A percentile compares a stretch with the other conserved stretches of the same genome.
These are phyloP conservation scores for Gossypium thurberi DNA, from an alignment of 345 rosid genomes.

Conservation along the genomic window DNA sequence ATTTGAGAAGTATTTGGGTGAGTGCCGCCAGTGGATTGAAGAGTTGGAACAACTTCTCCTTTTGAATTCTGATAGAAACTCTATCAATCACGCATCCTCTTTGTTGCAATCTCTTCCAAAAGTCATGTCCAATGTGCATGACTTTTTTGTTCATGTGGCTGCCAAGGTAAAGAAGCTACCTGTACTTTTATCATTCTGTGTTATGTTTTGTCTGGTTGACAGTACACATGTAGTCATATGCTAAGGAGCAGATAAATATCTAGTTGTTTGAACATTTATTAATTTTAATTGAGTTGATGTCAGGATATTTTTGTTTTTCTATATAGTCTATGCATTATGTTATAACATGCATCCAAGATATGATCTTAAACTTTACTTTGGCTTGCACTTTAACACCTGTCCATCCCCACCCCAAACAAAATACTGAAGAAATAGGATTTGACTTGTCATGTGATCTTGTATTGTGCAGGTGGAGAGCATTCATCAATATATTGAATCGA, in stretches of 20 bases:
- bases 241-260: not conserved
- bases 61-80: conserved; percentile 60
- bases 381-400: not conserved
- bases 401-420: not conserved
- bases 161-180: conserved; percentile 59
- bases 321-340: not conserved
- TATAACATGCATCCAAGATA: not conserved
- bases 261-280: not conserved
- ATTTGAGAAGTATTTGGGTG: conserved; percentile 79
- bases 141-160: conserved; percentile 90
- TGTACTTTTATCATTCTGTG: not conserved
- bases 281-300: not conserved
- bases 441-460: not conserved
- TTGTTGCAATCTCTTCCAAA: conserved; percentile 80
- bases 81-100: conserved; percentile 41
- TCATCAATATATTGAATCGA: conserved; percentile 84
- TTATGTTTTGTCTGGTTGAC: not conserved
- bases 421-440: not conserved
- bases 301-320: not conserved
- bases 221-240: not conserved
- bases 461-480: conserved; percentile 69
- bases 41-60: conserved; percentile 88
- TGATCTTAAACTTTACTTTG: conserved; percentile 4
- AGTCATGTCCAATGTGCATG: conserved; percentile 85
- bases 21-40: conserved; percentile 85